phyloP scores from a whole-genome alignment of 192 early-diverging fungal species.

The Pilaira anomala region DNA sequence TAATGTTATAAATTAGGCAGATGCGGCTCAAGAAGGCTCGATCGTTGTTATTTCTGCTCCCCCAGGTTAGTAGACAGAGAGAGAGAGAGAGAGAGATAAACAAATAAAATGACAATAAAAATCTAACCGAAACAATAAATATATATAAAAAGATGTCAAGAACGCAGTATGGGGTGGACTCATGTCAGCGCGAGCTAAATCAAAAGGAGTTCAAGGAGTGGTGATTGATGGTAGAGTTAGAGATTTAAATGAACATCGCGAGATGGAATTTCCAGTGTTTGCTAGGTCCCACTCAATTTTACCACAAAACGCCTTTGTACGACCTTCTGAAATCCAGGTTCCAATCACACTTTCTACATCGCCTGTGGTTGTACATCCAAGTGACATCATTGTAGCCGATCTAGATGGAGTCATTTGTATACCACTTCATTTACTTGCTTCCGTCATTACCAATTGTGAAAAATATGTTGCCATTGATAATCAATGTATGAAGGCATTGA shows the following conservation, averaged over 20 bases:
- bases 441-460: slow-evolving; percentile 46
- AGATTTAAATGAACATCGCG: slow-evolving; percentile 54
- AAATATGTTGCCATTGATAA: slow-evolving; percentile 47
- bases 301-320: slow-evolving; percentile 43
- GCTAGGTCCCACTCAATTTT: slow-evolving; percentile 49
- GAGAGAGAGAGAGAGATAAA: no score
- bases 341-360: slow-evolving; percentile 46
- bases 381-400: slow-evolving; percentile 56
- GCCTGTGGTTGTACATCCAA: slow-evolving; percentile 46
- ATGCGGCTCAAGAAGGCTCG: slow-evolving; percentile 42
- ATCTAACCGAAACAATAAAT: no score
- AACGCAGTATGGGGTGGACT: slow-evolving; percentile 62
- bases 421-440: slow-evolving; percentile 38
- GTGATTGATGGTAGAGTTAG: slow-evolving; percentile 53
- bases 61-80: slow-evolving; percentile 29
- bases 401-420: slow-evolving; percentile 55
- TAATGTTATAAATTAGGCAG: slow-evolving; percentile 33
- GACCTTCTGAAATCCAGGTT: slow-evolving; percentile 42
- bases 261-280: slow-evolving; percentile 50
- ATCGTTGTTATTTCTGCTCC: slow-evolving; percentile 55
- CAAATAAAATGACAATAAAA: no score
- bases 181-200: slow-evolving; percentile 52
- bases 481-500: slow-evolving; percentile 49
- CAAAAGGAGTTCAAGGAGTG: slow-evolving; percentile 45
- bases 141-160: slow-evolving; percentile 35